Evolutionary conservation across 495 filamentous ascomycete genomes (phyloP).

Genomic region (Thozetella sp.): DNA sequence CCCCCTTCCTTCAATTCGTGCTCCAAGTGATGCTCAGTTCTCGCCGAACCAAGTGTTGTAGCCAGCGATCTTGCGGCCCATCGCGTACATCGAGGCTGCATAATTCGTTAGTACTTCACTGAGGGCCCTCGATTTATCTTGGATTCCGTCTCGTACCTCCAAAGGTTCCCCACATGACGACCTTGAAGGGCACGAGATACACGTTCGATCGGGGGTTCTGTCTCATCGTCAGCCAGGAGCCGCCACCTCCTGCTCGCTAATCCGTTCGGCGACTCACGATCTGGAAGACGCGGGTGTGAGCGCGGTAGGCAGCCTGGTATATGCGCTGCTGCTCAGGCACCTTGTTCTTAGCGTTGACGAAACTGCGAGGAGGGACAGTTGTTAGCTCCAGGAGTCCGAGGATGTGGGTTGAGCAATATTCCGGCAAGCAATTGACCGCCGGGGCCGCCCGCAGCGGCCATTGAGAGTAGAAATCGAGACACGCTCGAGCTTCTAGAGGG

Average conservation of each 20-base stretch:
- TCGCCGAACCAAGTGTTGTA: conserved; percentile 89
- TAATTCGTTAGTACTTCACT: conserved; percentile 50
- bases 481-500: not conserved
- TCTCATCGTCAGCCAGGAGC: conserved; percentile 24
- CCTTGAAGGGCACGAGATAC: conserved; percentile 75
- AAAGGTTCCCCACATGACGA: conserved; percentile 65
- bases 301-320: conserved; percentile 76
- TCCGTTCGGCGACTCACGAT: conserved; percentile 63
- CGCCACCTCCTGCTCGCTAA: not conserved
- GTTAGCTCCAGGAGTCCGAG: conserved; percentile 11
- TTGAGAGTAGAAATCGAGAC: not conserved
- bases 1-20: not conserved
- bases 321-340: conserved; percentile 82
- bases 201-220: conserved; percentile 65
- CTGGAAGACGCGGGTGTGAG: conserved; percentile 77
- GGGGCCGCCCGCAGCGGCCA: not conserved
- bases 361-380: conserved; percentile 37
- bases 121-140: not conserved
- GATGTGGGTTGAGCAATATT: not conserved
- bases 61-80: conserved; percentile 60
- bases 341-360: conserved; percentile 82
- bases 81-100: conserved; percentile 61
- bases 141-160: conserved; percentile 33
- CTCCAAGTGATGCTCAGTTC: conserved; percentile 43
- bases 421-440: not conserved